These are phyloP conservation scores for Aureobasidium sp. DNA, from an alignment of 2,329 filamentous ascomycete species.

Conservation along the genomic window DNA sequence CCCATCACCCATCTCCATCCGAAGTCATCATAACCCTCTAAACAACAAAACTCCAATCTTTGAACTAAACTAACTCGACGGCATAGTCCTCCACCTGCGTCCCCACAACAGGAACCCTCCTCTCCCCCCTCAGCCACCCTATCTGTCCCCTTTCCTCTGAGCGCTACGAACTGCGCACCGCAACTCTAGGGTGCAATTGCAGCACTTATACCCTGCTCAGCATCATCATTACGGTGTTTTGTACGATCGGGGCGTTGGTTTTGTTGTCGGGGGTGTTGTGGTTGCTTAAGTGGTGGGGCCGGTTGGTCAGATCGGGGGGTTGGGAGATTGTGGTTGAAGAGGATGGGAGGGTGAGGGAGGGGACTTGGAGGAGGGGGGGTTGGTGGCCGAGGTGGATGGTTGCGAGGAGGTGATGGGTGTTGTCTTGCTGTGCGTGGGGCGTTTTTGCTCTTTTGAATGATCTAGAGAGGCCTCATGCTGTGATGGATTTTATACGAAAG, in stretches of 20 bases:
- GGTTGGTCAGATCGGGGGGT: background rate
- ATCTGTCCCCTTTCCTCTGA: slow-evolving; percentile 31
- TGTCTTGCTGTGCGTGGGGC: background rate
- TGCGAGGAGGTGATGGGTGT: background rate
- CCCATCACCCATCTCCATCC: background rate
- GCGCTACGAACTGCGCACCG: slow-evolving; percentile 38
- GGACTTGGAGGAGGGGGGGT: background rate
- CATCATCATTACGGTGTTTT: slow-evolving; percentile 34
- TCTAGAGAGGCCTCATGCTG: background rate
- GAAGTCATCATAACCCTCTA: background rate
- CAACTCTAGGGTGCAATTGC: slow-evolving; percentile 36
- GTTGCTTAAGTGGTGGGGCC: slow-evolving; percentile 18
- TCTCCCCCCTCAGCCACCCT: slow-evolving; percentile 30
- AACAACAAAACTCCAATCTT: too few relatives aligned
- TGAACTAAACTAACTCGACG: background rate
- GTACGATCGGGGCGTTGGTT: slow-evolving; percentile 31
- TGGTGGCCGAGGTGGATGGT: background rate
- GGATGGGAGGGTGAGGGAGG: slow-evolving; percentile 2
- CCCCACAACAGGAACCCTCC: slow-evolving; percentile 29
- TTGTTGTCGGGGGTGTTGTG: slow-evolving; percentile 22
- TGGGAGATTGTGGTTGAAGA: slow-evolving; percentile 11
- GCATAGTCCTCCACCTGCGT: slow-evolving; percentile 34
- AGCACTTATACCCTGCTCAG: slow-evolving; percentile 39
- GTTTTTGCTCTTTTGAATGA: background rate
- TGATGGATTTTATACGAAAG: background rate